These are phyloP conservation scores for Gaultheria prostrata DNA, from an alignment of 148 eudicot genomes.

Conservation along the genomic window DNA sequence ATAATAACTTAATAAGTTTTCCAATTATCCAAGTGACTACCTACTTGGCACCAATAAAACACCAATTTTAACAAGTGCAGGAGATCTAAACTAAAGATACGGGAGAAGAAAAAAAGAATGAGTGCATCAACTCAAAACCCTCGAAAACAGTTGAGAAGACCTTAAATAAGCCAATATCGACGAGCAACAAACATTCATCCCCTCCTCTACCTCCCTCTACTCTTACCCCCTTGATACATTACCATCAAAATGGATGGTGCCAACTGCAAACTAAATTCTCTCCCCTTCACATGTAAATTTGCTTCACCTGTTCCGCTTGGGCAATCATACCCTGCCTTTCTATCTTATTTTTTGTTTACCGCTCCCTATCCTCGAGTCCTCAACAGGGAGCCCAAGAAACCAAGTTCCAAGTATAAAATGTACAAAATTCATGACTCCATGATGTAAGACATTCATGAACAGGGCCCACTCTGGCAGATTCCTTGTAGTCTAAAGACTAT, in stretches of 20 bases:
- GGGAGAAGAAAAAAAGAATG: neutral
- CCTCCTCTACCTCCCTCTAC: conserved; percentile 1
- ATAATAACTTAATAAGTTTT: neutral
- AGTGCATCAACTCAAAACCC: neutral
- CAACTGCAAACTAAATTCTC: neutral
- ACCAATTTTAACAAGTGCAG: neutral
- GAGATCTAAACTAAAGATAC: neutral
- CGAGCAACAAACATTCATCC: neutral
- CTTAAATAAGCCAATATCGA: neutral
- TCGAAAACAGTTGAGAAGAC: neutral
- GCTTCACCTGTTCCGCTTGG: neutral
- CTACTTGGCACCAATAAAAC: neutral
- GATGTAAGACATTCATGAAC: conserved; percentile 2
- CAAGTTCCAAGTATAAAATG: neutral
- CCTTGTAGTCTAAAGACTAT: neutral
- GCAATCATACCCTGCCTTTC: neutral
- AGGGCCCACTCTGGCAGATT: neutral
- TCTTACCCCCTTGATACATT: neutral
- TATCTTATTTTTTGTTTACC: neutral
- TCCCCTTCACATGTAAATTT: neutral
- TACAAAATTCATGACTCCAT: neutral
- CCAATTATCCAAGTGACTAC: neutral
- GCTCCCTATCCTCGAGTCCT: neutral
- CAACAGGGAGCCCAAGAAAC: neutral
- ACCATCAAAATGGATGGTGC: neutral